A percentile compares a stretch with the other conserved stretches of the same genome.
These are phyloP conservation scores for Lactuca sativa DNA, from an alignment of 129 eudicot genomes.

Conservation along the genomic window DNA sequence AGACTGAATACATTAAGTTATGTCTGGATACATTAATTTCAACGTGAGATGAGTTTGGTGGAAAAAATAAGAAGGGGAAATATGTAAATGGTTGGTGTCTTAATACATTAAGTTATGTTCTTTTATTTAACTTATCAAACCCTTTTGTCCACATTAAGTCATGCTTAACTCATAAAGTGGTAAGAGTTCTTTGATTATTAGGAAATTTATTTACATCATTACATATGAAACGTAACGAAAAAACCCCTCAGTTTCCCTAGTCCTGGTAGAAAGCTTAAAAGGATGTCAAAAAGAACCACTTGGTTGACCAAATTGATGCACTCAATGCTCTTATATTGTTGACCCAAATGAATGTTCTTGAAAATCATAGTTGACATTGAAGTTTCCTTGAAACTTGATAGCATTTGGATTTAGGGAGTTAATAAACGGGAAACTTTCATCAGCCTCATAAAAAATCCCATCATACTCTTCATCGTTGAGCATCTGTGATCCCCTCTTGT, in stretches of 20 bases:
- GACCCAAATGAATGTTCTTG: conserved; percentile 20
- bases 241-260: background rate
- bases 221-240: conserved; percentile 20
- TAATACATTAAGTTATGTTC: no score
- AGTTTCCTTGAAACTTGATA: conserved; percentile 39
- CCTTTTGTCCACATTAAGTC: no score
- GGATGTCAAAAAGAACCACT: conserved; percentile 25
- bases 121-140: no score
- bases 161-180: background rate
- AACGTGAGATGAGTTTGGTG: no score
- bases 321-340: conserved; percentile 28
- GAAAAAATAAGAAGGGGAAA: no score
- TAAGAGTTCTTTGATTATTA: conserved; percentile 7
- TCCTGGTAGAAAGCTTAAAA: conserved; percentile 13
- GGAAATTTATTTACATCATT: conserved; percentile 31
- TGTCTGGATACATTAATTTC: no score
- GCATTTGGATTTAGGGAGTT: conserved; percentile 32
- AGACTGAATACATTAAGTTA: no score
- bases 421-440: conserved; percentile 38
- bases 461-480: conserved; percentile 44
- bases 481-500: conserved; percentile 31
- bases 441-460: conserved; percentile 38
- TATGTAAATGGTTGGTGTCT: no score
- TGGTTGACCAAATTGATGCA: conserved; percentile 23
- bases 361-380: conserved; percentile 20